Evolutionary conservation across 768 basidiomycete species (phyloP).

Genomic region (Dictyophora rubrovolvata): DNA sequence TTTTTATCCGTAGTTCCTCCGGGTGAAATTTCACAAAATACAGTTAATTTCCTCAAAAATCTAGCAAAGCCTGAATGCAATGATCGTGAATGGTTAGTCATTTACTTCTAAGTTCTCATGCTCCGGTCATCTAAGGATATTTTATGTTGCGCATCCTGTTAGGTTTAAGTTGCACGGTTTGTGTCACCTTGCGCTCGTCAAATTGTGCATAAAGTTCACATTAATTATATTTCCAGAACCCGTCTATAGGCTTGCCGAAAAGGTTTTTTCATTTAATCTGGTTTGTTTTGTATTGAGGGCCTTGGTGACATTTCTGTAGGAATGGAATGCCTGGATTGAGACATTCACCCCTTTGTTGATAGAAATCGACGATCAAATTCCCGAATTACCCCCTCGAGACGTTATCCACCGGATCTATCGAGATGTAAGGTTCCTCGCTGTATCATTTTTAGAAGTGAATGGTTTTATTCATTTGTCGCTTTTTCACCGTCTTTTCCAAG

Average conservation of each 20-base stretch:
- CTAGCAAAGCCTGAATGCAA: slow-evolving; percentile 71
- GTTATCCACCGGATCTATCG: slow-evolving; percentile 88
- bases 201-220: background rate
- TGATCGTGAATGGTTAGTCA: slow-evolving; percentile 66
- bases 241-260: slow-evolving; percentile 71
- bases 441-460: background rate
- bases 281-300: background rate
- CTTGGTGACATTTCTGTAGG: slow-evolving; percentile 21
- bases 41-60: slow-evolving; percentile 62
- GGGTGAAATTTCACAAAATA: slow-evolving; percentile 80
- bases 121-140: background rate
- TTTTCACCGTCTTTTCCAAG: slow-evolving; percentile 27
- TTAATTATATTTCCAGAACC: slow-evolving; percentile 41
- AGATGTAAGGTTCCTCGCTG: slow-evolving; percentile 42
- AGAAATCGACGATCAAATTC: slow-evolving; percentile 74
- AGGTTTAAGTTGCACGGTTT: slow-evolving; percentile 81
- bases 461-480: background rate
- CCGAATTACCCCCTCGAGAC: slow-evolving; percentile 83
- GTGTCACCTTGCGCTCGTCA: background rate
- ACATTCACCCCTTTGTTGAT: slow-evolving; percentile 54
- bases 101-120: background rate
- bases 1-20: slow-evolving; percentile 48
- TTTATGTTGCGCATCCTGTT: background rate
- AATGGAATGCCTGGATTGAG: slow-evolving; percentile 82
- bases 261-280: slow-evolving; percentile 19